These are phyloP conservation scores for Polyrhizophydium stewartii DNA, from an alignment of 371 early-diverging fungal species.

Conservation along the genomic window DNA sequence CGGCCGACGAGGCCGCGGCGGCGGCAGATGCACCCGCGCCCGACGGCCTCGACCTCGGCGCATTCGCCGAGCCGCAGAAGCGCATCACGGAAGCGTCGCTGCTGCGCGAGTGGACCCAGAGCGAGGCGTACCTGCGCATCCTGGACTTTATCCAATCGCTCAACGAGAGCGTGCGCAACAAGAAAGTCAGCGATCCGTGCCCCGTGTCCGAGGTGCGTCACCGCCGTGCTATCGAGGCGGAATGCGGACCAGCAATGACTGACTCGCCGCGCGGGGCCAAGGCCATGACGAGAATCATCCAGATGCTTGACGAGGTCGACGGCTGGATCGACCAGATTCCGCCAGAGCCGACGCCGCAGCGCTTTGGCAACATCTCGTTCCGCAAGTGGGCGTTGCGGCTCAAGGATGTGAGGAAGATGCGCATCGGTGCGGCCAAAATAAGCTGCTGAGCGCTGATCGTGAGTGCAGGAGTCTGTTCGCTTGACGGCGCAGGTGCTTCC, in stretches of 20 bases:
- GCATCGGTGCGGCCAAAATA: background rate
- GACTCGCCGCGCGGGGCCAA: conserved; percentile 14
- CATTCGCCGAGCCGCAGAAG: conserved; percentile 42
- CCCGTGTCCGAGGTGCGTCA: conserved; percentile 11
- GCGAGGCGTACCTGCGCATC: conserved; percentile 64
- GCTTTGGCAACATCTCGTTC: conserved; percentile 93
- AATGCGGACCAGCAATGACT: background rate
- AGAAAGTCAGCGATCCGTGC: conserved; percentile 14
- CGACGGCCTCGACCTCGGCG: background rate
- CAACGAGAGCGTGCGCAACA: conserved; percentile 43
- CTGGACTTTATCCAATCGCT: conserved; percentile 67
- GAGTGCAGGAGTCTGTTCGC: conserved; percentile 15
- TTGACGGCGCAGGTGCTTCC: conserved; percentile 41
- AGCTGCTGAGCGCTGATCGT: background rate
- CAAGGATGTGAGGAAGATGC: conserved; percentile 2
- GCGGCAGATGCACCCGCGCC: conserved; percentile 1
- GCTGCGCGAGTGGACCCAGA: conserved; percentile 51
- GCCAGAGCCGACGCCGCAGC: conserved; percentile 69
- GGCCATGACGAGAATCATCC: conserved; percentile 52
- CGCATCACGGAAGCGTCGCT: conserved; percentile 52
- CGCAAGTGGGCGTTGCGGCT: conserved; percentile 71
- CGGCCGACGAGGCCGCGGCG: no score
- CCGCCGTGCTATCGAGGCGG: background rate
- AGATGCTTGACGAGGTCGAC: conserved; percentile 60
- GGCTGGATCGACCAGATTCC: conserved; percentile 73